Percentiles rank a stretch among this genome's conserved stretches.
Conservation (phyloP, 305 asterid species). For the Withania somnifera region DNA sequence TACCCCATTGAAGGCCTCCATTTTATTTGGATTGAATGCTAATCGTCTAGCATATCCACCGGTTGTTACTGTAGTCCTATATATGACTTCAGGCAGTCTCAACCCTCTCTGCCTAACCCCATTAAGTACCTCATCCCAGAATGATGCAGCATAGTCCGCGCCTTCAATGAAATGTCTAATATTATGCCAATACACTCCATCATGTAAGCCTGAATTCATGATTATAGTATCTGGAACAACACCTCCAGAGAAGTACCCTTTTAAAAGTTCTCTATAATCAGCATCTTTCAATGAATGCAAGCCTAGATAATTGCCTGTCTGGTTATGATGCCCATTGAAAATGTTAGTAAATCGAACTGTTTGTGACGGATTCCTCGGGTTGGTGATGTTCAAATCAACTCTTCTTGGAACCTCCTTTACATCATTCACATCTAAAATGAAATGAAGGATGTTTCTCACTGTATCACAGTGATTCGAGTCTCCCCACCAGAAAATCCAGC, state of each 20-base stretch:
- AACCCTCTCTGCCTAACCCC: constrained; percentile 39
- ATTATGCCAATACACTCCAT: constrained; percentile 64
- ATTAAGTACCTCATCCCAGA: constrained; percentile 63
- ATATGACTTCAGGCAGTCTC: constrained; percentile 42
- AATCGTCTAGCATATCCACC: constrained; percentile 70
- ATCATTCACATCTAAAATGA: constrained; percentile 41
- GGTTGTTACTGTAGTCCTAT: constrained; percentile 74
- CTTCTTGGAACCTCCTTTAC: constrained; percentile 41
- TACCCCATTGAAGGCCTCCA: constrained; percentile 90
- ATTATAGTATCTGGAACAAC: constrained; percentile 59
- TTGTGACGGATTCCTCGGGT: constrained; percentile 55
- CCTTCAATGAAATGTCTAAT: constrained; percentile 47
- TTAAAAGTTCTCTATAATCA: constrained; percentile 39
- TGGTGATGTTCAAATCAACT: constrained; percentile 59
- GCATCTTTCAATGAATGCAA: constrained; percentile 45
- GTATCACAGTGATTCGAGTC: constrained; percentile 94
- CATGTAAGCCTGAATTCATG: constrained; percentile 87
- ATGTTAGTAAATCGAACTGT: constrained; percentile 62
- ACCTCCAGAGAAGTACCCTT: constrained; percentile 36
- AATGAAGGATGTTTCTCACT: constrained; percentile 56
- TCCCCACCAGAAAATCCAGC: constrained; percentile 99
- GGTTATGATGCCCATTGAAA: constrained; percentile 73
- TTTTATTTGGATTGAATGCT: constrained; percentile 77
- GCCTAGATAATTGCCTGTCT: constrained; percentile 56
- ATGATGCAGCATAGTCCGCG: constrained; percentile 54